These are phyloP conservation scores for Citrullus colocynthis DNA, from an alignment of 306 rosid genomes.

Conservation along the genomic window DNA sequence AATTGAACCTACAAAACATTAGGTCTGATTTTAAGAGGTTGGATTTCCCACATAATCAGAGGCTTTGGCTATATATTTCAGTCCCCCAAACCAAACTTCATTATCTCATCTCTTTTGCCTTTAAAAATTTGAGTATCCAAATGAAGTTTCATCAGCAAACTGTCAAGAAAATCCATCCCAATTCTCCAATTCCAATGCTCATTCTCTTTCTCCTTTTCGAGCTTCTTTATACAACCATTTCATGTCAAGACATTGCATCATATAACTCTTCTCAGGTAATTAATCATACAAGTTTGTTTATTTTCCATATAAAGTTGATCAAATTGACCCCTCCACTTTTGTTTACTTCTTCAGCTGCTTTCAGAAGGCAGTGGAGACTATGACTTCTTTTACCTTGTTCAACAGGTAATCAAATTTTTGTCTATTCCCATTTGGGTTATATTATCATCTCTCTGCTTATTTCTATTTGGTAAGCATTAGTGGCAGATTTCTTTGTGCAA, in stretches of 20 bases:
- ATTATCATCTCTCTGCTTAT: background rate
- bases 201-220: background rate
- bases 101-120: background rate
- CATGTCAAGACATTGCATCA: background rate
- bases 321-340: background rate
- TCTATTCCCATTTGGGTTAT: background rate
- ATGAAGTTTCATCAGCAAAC: background rate
- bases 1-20: background rate
- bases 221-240: background rate
- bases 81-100: background rate
- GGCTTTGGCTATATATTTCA: background rate
- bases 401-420: conserved; percentile 9
- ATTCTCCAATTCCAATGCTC: background rate
- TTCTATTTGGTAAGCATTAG: background rate
- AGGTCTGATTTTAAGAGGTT: background rate
- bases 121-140: background rate
- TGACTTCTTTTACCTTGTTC: conserved; percentile 14
- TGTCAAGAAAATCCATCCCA: background rate
- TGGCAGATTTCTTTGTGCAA: conserved; percentile 14
- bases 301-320: background rate
- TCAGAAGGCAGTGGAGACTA: background rate
- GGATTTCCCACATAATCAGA: background rate
- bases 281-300: too few relatives aligned
- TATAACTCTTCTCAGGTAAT: background rate
- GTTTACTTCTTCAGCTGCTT: background rate